Evolutionary conservation across 768 basidiomycete species (phyloP).

Genomic region (Lactarius vividus): DNA sequence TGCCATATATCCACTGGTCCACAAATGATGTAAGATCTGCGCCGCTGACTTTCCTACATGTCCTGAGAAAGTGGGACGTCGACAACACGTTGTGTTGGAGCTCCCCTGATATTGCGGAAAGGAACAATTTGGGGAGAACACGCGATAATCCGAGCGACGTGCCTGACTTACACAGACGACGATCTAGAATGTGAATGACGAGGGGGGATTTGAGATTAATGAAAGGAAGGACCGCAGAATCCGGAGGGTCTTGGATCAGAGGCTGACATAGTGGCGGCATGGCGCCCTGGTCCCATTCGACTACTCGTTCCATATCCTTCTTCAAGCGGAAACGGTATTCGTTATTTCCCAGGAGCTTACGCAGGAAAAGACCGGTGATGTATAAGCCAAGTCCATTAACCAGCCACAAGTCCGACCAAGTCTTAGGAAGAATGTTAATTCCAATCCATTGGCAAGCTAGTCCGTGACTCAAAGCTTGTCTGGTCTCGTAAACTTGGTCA

Average conservation of each 20-base stretch:
- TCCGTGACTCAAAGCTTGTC: slow-evolving; percentile 82
- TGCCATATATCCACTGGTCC: slow-evolving; percentile 99
- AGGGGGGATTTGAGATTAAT: slow-evolving; percentile 94
- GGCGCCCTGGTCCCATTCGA: slow-evolving; percentile 80
- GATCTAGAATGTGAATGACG: slow-evolving; percentile 94
- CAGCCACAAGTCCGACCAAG: slow-evolving; percentile 96
- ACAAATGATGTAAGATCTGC: slow-evolving; percentile 88
- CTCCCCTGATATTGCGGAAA: slow-evolving; percentile 91
- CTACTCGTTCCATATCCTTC: slow-evolving; percentile 92
- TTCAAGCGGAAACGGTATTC: slow-evolving; percentile 94
- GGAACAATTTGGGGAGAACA: slow-evolving; percentile 91
- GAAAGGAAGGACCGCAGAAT: slow-evolving; percentile 74
- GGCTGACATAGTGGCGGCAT: slow-evolving; percentile 96
- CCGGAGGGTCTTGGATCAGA: slow-evolving; percentile 79
- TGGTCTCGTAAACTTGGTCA: slow-evolving; percentile 89
- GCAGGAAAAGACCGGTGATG: slow-evolving; percentile 83
- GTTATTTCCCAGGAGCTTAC: slow-evolving; percentile 89
- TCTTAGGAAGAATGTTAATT: slow-evolving; percentile 91
- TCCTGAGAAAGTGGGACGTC: slow-evolving; percentile 86
- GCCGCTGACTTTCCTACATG: slow-evolving; percentile 90
- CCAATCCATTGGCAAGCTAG: slow-evolving; percentile 97
- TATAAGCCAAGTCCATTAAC: slow-evolving; percentile 91
- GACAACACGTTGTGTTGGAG: slow-evolving; percentile 81
- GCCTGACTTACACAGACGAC: slow-evolving; percentile 90
- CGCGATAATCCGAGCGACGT: slow-evolving; percentile 93